Evolutionary conservation across 1,284 basidiomycete genomes (phyloP).

Genomic region (Butyriboletus appendiculatus): DNA sequence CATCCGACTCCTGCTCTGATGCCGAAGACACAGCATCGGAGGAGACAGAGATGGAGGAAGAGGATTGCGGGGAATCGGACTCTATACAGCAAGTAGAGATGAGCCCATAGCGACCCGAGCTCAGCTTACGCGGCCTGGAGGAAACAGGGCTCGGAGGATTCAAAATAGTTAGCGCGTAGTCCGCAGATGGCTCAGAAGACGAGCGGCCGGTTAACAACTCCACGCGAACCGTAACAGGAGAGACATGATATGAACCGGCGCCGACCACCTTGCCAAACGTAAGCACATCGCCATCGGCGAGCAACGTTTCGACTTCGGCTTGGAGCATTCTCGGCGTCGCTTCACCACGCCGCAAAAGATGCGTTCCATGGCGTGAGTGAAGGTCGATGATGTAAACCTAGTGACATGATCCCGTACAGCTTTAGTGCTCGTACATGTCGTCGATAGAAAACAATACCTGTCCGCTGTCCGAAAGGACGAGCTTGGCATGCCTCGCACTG

Average conservation of each 20-base stretch:
- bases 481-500: conserved; percentile 36
- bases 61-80: conserved; percentile 37
- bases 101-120: conserved; percentile 55
- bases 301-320: conserved; percentile 40
- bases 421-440: conserved; percentile 12
- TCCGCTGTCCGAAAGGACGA: conserved; percentile 32
- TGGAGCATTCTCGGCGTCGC: conserved; percentile 22
- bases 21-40: conserved; percentile 26
- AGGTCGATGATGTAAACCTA: conserved; percentile 37
- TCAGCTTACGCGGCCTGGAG: conserved; percentile 23
- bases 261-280: conserved; percentile 76
- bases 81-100: conserved; percentile 39
- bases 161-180: conserved; percentile 1
- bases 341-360: conserved; percentile 26
- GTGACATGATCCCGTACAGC: not conserved
- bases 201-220: conserved; percentile 47
- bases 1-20: conserved; percentile 53
- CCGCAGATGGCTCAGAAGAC: conserved; percentile 4
- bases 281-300: conserved; percentile 63
- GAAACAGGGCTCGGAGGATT: conserved; percentile 15
- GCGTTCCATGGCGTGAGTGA: conserved; percentile 35
- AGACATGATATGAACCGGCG: conserved; percentile 54
- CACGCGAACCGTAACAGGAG: conserved; percentile 58
- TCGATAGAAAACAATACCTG: conserved; percentile 23
- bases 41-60: conserved; percentile 41